Evolutionary conservation across 2,329 filamentous ascomycete genomes (phyloP).

Genomic region (Periconia sp.): DNA sequence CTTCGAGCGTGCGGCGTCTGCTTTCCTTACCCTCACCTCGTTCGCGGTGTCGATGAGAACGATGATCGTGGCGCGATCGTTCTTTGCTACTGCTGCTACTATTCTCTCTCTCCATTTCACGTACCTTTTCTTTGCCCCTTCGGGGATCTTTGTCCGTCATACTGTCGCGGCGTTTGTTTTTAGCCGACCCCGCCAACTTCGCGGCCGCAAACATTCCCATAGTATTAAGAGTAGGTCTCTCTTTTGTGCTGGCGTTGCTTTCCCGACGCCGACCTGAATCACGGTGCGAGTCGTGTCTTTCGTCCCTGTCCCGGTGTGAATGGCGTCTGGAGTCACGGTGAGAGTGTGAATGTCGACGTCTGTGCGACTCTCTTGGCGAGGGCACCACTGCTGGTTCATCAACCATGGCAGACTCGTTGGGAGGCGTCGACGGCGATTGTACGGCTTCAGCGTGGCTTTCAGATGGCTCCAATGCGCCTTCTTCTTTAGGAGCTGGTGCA

Average conservation of each 20-base stretch:
- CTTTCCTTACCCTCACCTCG: conserved; percentile 29
- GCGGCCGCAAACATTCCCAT: conserved; percentile 21
- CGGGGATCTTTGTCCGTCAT: conserved; percentile 32
- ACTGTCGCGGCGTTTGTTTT: conserved; percentile 34
- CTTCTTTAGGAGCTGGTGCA: not conserved
- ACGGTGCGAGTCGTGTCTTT: not conserved
- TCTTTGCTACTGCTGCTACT: conserved; percentile 31
- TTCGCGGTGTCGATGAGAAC: conserved; percentile 30
- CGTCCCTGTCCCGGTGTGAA: not conserved
- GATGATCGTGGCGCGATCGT: conserved; percentile 27
- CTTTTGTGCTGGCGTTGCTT: conserved; percentile 31
- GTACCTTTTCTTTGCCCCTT: conserved; percentile 20
- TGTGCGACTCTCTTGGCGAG: conserved; percentile 26
- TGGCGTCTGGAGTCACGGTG: conserved; percentile 29
- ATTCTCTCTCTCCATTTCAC: conserved; percentile 20
- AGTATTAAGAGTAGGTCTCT: conserved; percentile 22
- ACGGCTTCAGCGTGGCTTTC: not conserved
- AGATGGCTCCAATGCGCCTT: not conserved
- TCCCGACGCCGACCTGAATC: conserved; percentile 30
- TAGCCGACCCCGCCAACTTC: conserved; percentile 22
- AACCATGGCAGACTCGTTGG: conserved; percentile 30
- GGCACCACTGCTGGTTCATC: conserved; percentile 24
- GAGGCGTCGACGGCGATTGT: conserved; percentile 10
- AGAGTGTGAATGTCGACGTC: conserved; percentile 33
- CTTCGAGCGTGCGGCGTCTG: conserved; percentile 29